These are phyloP conservation scores for Chaetoceros muelleri DNA, from an alignment of 108 stramenopile genomes.

Conservation along the genomic window DNA sequence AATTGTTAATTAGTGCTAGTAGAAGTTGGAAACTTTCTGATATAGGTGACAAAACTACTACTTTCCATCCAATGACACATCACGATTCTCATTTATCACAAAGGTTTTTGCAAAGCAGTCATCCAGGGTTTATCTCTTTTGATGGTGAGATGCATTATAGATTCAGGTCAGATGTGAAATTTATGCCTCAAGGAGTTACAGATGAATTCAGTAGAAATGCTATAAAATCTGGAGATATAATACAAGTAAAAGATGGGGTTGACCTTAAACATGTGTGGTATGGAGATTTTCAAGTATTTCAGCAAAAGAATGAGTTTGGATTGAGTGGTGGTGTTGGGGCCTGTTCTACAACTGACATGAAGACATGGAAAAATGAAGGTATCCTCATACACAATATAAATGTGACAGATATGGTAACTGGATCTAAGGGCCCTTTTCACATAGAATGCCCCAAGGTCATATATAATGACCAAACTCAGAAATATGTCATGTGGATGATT, in stretches of 20 bases:
- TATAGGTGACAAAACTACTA: constrained; percentile 23
- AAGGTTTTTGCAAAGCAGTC: constrained; percentile 21
- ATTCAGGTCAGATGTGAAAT: constrained; percentile 43
- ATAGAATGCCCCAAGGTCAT: constrained; percentile 61
- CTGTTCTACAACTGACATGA: constrained; percentile 68
- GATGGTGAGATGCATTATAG: constrained; percentile 43
- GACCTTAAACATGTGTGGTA: constrained; percentile 71
- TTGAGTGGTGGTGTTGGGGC: constrained; percentile 49
- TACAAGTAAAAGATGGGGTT: too few species aligned
- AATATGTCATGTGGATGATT: constrained; percentile 83
- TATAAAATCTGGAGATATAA: too few species aligned
- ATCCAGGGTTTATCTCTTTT: constrained; percentile 24
- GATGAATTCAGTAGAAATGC: too few species aligned
- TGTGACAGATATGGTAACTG: constrained; percentile 68
- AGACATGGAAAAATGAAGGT: constrained; percentile 73
- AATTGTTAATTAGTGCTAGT: too few species aligned
- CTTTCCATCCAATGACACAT: constrained; percentile 28
- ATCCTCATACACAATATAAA: constrained; percentile 63
- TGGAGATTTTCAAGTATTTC: constrained; percentile 37
- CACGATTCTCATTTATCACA: constrained; percentile 57
- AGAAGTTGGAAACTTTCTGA: constrained; percentile 55
- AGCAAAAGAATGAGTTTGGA: constrained; percentile 4
- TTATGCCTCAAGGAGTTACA: constrained; percentile 1
- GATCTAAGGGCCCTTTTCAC: constrained; percentile 21
- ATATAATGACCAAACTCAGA: constrained; percentile 31